Evolutionary conservation across 208 protist genomes (phyloP).

Genomic region (Trypanosoma lewisi): DNA sequence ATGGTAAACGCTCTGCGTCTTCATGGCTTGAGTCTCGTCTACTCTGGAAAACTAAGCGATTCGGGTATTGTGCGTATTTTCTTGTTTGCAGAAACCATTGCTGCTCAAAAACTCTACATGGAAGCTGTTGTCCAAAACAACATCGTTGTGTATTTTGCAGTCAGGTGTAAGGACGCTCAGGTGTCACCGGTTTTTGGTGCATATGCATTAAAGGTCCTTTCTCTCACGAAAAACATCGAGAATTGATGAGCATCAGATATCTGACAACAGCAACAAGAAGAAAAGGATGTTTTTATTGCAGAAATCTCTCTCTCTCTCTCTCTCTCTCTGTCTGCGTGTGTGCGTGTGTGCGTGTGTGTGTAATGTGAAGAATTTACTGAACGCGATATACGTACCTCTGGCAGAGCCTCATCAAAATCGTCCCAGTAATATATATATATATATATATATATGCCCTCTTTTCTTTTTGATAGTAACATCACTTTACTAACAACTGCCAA

Average conservation of each 20-base stretch:
- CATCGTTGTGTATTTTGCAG: conserved; percentile 29
- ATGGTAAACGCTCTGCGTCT: conserved; percentile 51
- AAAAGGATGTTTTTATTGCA: too few species aligned
- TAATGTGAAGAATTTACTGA: too few species aligned
- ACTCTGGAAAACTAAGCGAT: conserved; percentile 28
- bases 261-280: neutral
- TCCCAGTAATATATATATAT: too few species aligned
- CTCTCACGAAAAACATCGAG: neutral
- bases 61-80: conserved; percentile 25
- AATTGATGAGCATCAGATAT: neutral
- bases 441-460: too few species aligned
- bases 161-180: conserved; percentile 38
- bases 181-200: conserved; percentile 51
- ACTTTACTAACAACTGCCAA: too few species aligned
- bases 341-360: too few species aligned
- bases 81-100: conserved; percentile 55
- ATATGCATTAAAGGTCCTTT: conserved; percentile 32
- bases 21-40: conserved; percentile 52
- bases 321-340: too few species aligned
- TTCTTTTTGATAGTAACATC: too few species aligned
- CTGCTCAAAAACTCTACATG: conserved; percentile 31
- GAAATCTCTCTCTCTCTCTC: too few species aligned
- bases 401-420: too few species aligned
- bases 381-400: too few species aligned
- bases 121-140: conserved; percentile 37